Evolutionary conservation across 148 eudicot genomes (phyloP).

Genomic region (Gaultheria prostrata): DNA sequence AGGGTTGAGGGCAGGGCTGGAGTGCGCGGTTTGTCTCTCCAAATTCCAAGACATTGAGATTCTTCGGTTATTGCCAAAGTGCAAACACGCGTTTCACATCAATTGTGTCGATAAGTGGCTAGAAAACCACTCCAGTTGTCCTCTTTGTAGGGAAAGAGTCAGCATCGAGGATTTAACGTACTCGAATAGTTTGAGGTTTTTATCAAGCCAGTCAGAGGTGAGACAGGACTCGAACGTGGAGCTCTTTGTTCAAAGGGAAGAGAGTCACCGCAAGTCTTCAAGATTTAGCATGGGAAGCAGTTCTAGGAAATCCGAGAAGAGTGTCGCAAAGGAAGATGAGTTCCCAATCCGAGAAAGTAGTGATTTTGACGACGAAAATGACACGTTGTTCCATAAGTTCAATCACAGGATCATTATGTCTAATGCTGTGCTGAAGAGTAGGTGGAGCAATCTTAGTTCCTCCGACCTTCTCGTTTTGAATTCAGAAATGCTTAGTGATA

Average conservation of each 20-base stretch:
- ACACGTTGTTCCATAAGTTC: conserved; percentile 36
- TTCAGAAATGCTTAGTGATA: conserved; percentile 57
- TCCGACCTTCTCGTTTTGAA: conserved; percentile 70
- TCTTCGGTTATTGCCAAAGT: conserved; percentile 65
- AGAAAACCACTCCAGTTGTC: conserved; percentile 66
- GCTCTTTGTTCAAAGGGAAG: conserved; percentile 59
- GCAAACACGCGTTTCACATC: conserved; percentile 75
- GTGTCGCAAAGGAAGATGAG: conserved; percentile 37
- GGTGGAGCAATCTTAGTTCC: conserved; percentile 78
- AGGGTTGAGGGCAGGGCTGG: conserved; percentile 65
- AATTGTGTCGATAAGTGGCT: conserved; percentile 78
- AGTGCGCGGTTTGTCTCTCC: conserved; percentile 68
- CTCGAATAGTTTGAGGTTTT: conserved; percentile 41
- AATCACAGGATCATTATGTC: conserved; percentile 69
- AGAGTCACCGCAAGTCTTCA: conserved; percentile 27
- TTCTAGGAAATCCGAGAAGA: conserved; percentile 30
- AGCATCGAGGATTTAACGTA: conserved; percentile 38
- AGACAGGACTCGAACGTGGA: conserved; percentile 31
- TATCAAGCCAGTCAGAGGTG: conserved; percentile 20
- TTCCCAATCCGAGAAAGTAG: conserved; percentile 25
- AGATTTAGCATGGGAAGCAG: conserved; percentile 48
- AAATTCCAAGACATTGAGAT: conserved; percentile 60
- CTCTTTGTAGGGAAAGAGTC: conserved; percentile 66
- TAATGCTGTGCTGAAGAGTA: conserved; percentile 55
- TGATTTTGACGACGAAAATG: conserved; percentile 12